phyloP scores from a whole-genome alignment of 169 alveolate genomes.

The Cryptosporidium bovis region DNA sequence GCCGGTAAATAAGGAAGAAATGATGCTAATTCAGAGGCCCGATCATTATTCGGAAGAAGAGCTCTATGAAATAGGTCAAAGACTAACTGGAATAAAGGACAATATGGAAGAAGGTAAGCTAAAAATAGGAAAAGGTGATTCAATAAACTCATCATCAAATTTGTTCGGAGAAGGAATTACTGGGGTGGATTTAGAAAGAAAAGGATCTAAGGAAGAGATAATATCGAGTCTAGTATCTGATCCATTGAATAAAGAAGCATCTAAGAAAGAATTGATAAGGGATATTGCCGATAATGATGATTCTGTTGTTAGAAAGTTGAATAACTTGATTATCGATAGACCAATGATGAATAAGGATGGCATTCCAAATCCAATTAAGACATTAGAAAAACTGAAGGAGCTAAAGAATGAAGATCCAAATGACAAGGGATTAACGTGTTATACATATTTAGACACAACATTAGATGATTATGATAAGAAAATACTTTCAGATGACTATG shows the following conservation, averaged over 20 bases:
- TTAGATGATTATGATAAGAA: conserved; percentile 45
- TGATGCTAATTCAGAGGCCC: conserved; percentile 47
- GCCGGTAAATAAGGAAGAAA: conserved; percentile 48
- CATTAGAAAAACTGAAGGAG: conserved; percentile 15
- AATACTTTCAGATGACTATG: conserved; percentile 22
- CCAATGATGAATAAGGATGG: conserved; percentile 48
- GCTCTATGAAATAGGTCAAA: conserved; percentile 62
- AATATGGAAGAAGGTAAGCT: not conserved
- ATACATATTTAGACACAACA: conserved; percentile 24
- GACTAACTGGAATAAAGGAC: not conserved
- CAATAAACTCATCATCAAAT: not conserved
- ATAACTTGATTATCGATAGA: conserved; percentile 8
- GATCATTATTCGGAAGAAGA: conserved; percentile 55
- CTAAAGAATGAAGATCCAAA: not conserved
- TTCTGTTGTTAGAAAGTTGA: conserved; percentile 15
- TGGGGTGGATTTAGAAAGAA: conserved; percentile 21
- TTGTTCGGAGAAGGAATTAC: not conserved
- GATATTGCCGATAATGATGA: conserved; percentile 62
- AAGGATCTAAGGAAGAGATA: conserved; percentile 47
- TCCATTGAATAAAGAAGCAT: conserved; percentile 4
- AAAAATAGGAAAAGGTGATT: not conserved
- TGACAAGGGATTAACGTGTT: conserved; percentile 11
- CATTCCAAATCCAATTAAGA: conserved; percentile 38
- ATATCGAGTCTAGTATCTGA: conserved; percentile 36
- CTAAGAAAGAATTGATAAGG: conserved; percentile 16